Evolutionary conservation across 73 alveolate genomes (phyloP), one percentile per base, ranked within the genome.

Genomic region (Paramecium octaurelia): DNA sequence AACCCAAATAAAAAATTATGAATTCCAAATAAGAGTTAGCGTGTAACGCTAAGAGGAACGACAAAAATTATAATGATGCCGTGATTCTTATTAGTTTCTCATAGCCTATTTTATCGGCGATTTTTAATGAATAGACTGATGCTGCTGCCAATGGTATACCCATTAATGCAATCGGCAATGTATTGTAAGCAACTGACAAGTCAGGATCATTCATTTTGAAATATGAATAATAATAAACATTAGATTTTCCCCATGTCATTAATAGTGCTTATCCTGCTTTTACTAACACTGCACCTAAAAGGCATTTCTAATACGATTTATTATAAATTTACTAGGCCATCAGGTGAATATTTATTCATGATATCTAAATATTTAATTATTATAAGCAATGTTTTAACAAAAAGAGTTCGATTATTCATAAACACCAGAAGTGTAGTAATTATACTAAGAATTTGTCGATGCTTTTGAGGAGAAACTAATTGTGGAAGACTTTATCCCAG

Each of bases 401-500:
- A 80, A 80, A 80, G 76, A 80, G 24, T 80, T 80, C 34, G 91
- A 80, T 80, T 80, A 80, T 48, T 80, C 91, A 42, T 46, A 80
- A 80, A 80, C 91, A n/a, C 91, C 91, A 80, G 91, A 80, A 20
- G 91, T 80, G 14, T 44, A 80, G n/a, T 43, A 59, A 21, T 20
- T 80, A 21, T 80, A 80, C 48, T 14, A 40, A 24, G 91, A 80
- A 80, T 80, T 80, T 80, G 75, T 80, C 27, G 75, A 80, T 80
- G 70, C 70, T 24, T 48, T 44, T 80, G 75, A 42, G 23, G 91
- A 80, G 12, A 80, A 80, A 20, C 48, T 43, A 1, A 46, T 80
- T 43, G 57, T 80, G 10, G 76, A 80, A 11, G 91, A 80, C 23
- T 80, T 80, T 48, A 80, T 80, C 1, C 50, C 43, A 43, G 91